These are phyloP conservation scores for Rossbeevera mucosa DNA, from an alignment of 768 basidiomycete species.

Conservation along the genomic window DNA sequence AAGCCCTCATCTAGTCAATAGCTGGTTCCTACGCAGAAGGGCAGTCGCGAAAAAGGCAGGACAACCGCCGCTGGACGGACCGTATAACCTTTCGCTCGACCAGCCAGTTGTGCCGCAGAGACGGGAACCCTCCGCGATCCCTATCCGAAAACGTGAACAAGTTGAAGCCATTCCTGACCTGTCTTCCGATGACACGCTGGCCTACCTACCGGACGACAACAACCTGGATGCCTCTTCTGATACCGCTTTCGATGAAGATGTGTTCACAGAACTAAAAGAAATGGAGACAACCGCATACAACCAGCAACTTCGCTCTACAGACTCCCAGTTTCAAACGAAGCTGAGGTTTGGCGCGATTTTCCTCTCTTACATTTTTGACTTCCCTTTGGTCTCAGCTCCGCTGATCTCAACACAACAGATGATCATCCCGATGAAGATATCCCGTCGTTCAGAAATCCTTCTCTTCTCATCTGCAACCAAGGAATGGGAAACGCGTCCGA, in stretches of 20 bases:
- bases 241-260: slow-evolving; percentile 15
- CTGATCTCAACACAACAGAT: background rate
- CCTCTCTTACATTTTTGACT: slow-evolving; percentile 9
- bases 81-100: slow-evolving; percentile 22
- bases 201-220: slow-evolving; percentile 6
- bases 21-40: slow-evolving; percentile 28
- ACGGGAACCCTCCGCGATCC: slow-evolving; percentile 8
- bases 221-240: slow-evolving; percentile 22
- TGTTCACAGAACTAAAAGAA: background rate
- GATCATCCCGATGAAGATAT: background rate
- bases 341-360: slow-evolving; percentile 17
- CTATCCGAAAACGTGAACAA: slow-evolving; percentile 4
- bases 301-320: background rate
- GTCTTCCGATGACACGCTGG: slow-evolving; percentile 24
- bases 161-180: background rate
- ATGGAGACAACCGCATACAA: slow-evolving; percentile 14
- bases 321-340: background rate
- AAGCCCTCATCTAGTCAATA: slow-evolving; percentile 16
- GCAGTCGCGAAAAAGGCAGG: slow-evolving; percentile 22
- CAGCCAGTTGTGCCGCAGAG: slow-evolving; percentile 1
- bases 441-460: background rate
- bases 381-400: slow-evolving; percentile 7
- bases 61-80: slow-evolving; percentile 12
- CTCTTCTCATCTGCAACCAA: slow-evolving; percentile 16
- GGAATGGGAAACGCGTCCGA: slow-evolving; percentile 5